Percentiles rank a stretch among this genome's conserved stretches.
Conservation (phyloP, 306 rosid genomes). For the Mucuna pruriens region DNA sequence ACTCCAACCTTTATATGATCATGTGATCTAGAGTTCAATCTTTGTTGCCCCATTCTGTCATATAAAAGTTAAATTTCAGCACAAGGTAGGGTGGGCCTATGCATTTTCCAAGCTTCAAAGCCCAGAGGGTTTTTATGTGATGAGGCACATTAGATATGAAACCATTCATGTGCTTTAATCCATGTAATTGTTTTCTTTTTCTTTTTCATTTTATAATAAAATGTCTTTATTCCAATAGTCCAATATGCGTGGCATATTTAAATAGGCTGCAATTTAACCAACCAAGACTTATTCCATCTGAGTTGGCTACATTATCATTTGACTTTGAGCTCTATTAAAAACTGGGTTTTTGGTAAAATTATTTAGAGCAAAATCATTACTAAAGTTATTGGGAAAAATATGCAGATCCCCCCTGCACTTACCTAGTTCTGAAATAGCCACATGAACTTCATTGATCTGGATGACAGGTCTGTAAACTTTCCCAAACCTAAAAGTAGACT, state of each 20-base stretch:
- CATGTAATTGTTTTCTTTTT: too few species aligned
- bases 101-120: neutral
- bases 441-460: neutral
- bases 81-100: neutral
- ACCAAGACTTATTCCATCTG: neutral
- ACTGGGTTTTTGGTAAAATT: neutral
- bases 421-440: neutral
- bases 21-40: neutral
- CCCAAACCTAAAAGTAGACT: neutral
- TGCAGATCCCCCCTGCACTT: neutral
- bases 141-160: neutral
- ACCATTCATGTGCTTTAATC: neutral
- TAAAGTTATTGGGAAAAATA: neutral
- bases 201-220: too few species aligned
- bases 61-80: neutral
- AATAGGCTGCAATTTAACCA: neutral
- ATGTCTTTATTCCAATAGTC: too few species aligned
- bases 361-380: neutral
- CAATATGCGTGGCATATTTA: neutral
- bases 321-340: neutral
- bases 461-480: neutral
- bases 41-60: neutral
- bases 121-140: neutral
- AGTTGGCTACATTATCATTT: too few species aligned
- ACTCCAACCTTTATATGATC: neutral